These are phyloP conservation scores for Wakefieldia striispora DNA, from an alignment of 768 basidiomycete genomes.

Conservation along the genomic window DNA sequence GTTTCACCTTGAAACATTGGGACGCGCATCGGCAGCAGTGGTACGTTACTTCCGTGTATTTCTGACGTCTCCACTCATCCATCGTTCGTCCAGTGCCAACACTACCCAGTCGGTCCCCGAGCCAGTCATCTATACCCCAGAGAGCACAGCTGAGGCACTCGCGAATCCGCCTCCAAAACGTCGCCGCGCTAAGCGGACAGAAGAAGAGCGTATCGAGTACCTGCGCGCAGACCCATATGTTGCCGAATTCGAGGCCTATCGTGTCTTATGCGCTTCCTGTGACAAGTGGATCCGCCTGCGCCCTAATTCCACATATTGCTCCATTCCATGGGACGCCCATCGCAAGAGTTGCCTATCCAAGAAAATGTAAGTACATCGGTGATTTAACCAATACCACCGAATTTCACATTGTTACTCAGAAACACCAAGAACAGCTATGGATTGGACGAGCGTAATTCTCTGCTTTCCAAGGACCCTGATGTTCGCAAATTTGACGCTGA, in stretches of 20 bases:
- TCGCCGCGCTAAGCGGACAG: constrained; percentile 71
- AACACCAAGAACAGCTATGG: constrained; percentile 54
- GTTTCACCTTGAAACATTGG: constrained; percentile 70
- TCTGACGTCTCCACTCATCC: constrained; percentile 4
- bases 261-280: constrained; percentile 75
- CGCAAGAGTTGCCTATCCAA: constrained; percentile 79
- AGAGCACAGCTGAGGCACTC: constrained; percentile 39
- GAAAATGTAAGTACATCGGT: constrained; percentile 53
- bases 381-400: constrained; percentile 3
- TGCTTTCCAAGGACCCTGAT: constrained; percentile 63
- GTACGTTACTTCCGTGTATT: constrained; percentile 36
- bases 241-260: constrained; percentile 76
- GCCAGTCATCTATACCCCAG: constrained; percentile 44
- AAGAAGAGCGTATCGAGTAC: constrained; percentile 75
- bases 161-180: constrained; percentile 56
- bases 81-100: constrained; percentile 23
- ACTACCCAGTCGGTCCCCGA: constrained; percentile 33
- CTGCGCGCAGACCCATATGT: constrained; percentile 70
- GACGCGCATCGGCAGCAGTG: constrained; percentile 61
- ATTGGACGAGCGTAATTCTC: constrained; percentile 55
- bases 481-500: constrained; percentile 76
- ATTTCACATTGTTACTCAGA: constrained; percentile 13
- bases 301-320: constrained; percentile 83
- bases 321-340: constrained; percentile 87
- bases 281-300: constrained; percentile 86